Percentiles rank a stretch among this genome's conserved stretches.
Evolutionary conservation across 306 rosid genomes (phyloP).

Genomic region (Canavalia gladiata): DNA sequence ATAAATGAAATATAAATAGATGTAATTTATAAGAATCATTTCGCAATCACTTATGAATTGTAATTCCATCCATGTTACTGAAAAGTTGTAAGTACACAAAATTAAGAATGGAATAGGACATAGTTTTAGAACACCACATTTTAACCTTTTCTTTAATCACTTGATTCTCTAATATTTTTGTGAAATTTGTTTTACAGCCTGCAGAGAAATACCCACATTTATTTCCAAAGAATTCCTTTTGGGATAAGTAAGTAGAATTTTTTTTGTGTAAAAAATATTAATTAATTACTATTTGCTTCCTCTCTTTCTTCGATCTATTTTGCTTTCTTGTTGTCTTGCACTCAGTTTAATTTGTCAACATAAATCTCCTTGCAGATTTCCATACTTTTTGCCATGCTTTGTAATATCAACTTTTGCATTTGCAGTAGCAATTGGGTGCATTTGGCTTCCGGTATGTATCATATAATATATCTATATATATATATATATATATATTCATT

Average conservation of each 20-base stretch:
- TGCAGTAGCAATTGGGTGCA: constrained; percentile 47
- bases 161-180: constrained; percentile 1
- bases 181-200: constrained; percentile 61
- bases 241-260: constrained; percentile 69
- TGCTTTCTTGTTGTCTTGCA: neutral
- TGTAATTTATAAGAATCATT: too few relatives aligned
- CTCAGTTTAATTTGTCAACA: constrained; percentile 19
- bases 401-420: constrained; percentile 48
- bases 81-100: too few relatives aligned
- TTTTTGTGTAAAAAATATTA: too few relatives aligned
- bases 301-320: neutral
- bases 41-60: too few relatives aligned
- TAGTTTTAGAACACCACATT: too few relatives aligned
- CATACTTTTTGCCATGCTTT: constrained; percentile 53
- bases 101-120: too few relatives aligned
- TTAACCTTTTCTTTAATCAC: too few relatives aligned
- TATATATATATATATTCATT: neutral
- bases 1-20: too few relatives aligned
- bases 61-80: too few relatives aligned
- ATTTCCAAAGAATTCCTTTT: constrained; percentile 66
- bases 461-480: neutral
- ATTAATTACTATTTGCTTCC: neutral
- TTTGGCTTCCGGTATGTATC: constrained; percentile 59
- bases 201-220: constrained; percentile 74
- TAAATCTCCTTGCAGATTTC: constrained; percentile 44